These are phyloP conservation scores for Apiospora koreana DNA, from an alignment of 2,329 filamentous ascomycete genomes.

Conservation along the genomic window DNA sequence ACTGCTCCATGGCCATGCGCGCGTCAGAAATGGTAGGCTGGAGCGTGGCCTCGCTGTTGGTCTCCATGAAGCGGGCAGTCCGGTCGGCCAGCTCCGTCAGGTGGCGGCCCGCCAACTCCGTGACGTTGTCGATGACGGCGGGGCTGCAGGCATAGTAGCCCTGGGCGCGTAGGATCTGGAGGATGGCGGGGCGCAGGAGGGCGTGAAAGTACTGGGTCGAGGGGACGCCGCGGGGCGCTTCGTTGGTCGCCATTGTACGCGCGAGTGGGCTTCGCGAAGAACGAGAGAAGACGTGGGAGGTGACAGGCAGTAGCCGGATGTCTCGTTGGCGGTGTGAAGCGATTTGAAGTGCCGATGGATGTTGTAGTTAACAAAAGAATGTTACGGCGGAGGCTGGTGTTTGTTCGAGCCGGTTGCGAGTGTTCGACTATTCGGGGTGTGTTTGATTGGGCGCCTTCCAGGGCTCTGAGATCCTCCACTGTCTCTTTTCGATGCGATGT, in stretches of 20 bases:
- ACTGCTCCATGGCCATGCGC: conserved; percentile 81
- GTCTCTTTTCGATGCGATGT: conserved; percentile 11
- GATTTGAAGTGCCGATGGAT: not conserved
- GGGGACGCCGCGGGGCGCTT: conserved; percentile 12
- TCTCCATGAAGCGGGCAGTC: conserved; percentile 70
- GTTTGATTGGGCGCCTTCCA: not conserved
- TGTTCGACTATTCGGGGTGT: not conserved
- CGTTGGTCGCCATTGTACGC: conserved; percentile 7
- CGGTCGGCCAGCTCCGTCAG: conserved; percentile 72
- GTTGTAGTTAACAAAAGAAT: not conserved
- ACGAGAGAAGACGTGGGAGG: not conserved
- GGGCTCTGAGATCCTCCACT: not conserved
- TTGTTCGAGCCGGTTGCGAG: not conserved
- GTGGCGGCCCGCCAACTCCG: conserved; percentile 83
- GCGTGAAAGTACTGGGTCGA: conserved; percentile 53
- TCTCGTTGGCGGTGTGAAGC: not conserved
- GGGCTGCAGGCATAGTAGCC: conserved; percentile 85
- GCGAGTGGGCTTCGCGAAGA: too few species aligned
- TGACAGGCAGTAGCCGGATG: not conserved
- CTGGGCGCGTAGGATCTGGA: conserved; percentile 88
- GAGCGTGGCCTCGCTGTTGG: conserved; percentile 65
- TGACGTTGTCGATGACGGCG: conserved; percentile 82
- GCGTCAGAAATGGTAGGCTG: conserved; percentile 73
- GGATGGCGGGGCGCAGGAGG: conserved; percentile 80
- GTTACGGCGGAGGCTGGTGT: not conserved